Percentiles rank a stretch among this genome's conserved stretches.
These are phyloP conservation scores for Alloascoidea hylecoeti DNA, from an alignment of 805 yeast species.

Conservation along the genomic window DNA sequence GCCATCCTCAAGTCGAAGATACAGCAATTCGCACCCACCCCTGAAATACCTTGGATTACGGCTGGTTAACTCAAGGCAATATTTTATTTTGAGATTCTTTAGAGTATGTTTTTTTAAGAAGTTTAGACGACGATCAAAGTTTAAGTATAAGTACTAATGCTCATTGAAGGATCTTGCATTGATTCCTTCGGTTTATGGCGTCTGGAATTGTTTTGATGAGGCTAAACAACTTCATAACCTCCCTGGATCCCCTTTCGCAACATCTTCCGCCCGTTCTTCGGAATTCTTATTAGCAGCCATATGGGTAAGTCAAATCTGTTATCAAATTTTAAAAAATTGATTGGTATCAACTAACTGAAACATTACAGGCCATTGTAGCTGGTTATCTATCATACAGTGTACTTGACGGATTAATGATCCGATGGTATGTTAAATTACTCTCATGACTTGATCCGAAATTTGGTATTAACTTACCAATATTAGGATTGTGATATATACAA, in stretches of 20 bases:
- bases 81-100: constrained; percentile 61
- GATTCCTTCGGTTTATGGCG: constrained; percentile 46
- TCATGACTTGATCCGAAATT: no score
- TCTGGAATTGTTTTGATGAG: constrained; percentile 18
- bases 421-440: constrained; percentile 44
- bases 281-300: constrained; percentile 73
- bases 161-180: constrained; percentile 47
- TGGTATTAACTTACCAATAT: no score
- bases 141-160: constrained; percentile 1
- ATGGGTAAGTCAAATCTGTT: constrained; percentile 24
- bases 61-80: constrained; percentile 63
- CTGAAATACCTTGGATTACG: constrained; percentile 53
- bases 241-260: constrained; percentile 17
- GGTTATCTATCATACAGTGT: constrained; percentile 75
- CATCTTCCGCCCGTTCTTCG: constrained; percentile 53
- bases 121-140: background rate
- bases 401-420: constrained; percentile 76
- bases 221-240: constrained; percentile 15
- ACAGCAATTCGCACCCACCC: constrained; percentile 59
- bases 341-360: no score
- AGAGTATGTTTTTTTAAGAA: constrained; percentile 18
- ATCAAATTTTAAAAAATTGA: no score
- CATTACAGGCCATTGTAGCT: constrained; percentile 67
- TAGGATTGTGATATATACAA: constrained; percentile 74
- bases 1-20: constrained; percentile 80